Evolutionary conservation across 2,329 filamentous ascomycete species (phyloP).

Genomic region (Colletotrichum aenigma): DNA sequence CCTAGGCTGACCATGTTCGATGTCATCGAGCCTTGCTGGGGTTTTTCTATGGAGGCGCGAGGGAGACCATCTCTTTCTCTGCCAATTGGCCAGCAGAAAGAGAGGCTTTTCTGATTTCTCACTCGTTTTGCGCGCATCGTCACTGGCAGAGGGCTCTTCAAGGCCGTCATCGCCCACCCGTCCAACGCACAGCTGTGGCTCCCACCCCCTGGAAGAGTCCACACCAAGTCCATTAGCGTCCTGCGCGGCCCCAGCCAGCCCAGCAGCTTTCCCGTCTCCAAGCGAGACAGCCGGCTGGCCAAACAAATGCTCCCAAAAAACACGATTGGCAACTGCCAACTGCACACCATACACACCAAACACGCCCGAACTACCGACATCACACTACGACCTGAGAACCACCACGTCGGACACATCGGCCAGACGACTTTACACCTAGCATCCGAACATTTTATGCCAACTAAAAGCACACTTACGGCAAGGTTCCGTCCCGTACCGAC

Average conservation of each 20-base stretch:
- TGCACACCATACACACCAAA: not conserved
- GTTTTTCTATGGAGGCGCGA: not conserved
- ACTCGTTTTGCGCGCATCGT: not conserved
- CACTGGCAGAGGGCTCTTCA: not conserved
- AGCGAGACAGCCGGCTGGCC: conserved; percentile 1
- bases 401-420: not conserved
- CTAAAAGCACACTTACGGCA: not conserved
- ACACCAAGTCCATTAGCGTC: not conserved
- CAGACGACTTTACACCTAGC: not conserved
- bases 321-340: not conserved
- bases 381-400: not conserved
- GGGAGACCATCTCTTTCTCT: not conserved
- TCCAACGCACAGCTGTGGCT: not conserved
- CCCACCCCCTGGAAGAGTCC: not conserved
- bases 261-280: not conserved
- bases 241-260: not conserved
- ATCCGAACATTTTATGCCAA: not conserved
- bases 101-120: not conserved
- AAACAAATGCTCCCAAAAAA: not conserved
- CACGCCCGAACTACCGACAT: not conserved
- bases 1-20: not conserved
- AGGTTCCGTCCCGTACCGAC: not conserved
- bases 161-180: not conserved
- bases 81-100: not conserved
- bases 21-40: not conserved